These are phyloP conservation scores for Penicillium sp. DNA, from an alignment of 2,329 filamentous ascomycete species.

Conservation along the genomic window DNA sequence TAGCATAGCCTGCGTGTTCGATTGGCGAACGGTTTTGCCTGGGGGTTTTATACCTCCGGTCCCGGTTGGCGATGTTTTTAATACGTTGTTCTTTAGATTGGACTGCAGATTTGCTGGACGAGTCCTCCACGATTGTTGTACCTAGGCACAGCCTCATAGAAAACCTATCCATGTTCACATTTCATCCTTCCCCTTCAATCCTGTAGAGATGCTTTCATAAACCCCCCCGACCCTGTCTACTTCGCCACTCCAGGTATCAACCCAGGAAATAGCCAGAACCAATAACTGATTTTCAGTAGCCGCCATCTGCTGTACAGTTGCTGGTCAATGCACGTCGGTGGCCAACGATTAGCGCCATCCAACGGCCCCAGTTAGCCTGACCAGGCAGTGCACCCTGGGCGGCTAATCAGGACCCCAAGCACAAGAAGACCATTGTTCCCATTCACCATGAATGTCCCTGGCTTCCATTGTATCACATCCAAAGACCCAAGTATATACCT, in stretches of 20 bases:
- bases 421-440: not conserved
- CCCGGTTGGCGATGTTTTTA: not conserved
- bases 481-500: not conserved
- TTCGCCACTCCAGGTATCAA: not conserved
- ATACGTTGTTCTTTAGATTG: not conserved
- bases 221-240: not conserved
- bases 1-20: not conserved
- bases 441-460: not conserved
- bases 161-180: not conserved
- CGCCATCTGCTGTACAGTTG: not conserved
- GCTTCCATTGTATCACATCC: not conserved
- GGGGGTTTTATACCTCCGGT: not conserved
- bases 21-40: not conserved
- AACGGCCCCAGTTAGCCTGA: not conserved
- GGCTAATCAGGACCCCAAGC: not conserved
- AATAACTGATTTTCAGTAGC: not conserved
- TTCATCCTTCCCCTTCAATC: not conserved
- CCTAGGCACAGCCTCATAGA: slow-evolving; percentile 1
- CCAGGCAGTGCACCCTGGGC: not conserved
- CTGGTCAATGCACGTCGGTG: not conserved
- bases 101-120: not conserved
- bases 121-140: not conserved
- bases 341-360: not conserved
- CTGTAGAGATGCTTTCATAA: not conserved
- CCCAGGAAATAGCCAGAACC: not conserved